Evolutionary conservation across 805 yeast species (phyloP).

Genomic region (Gaillardinia entomophila): DNA sequence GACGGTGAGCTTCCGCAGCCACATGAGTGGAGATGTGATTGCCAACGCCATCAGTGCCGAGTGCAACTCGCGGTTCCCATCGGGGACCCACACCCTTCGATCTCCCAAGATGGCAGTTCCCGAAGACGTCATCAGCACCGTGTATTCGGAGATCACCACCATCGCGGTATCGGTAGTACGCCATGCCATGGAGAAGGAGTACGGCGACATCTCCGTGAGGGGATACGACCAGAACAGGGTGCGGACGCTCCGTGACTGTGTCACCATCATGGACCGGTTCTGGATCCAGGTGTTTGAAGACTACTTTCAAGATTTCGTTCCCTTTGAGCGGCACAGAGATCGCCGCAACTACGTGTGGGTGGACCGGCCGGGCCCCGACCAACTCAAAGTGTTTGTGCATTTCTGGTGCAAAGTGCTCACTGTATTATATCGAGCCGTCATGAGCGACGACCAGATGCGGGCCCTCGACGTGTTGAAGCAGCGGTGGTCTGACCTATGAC

Average conservation of each 20-base stretch:
- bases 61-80: no score
- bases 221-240: conserved; percentile 39
- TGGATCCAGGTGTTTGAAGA: conserved; percentile 56
- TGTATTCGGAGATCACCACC: conserved; percentile 37
- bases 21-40: conserved; percentile 41
- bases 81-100: no score
- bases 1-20: conserved; percentile 51
- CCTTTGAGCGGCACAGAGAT: conserved; percentile 14
- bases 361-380: conserved; percentile 1
- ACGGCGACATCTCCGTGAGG: conserved; percentile 45
- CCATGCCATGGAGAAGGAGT: conserved; percentile 45
- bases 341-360: no score
- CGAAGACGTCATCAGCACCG: conserved; percentile 9
- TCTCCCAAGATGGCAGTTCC: no score
- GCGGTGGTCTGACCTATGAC: conserved; percentile 9
- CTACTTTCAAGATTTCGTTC: conserved; percentile 27
- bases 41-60: conserved; percentile 38
- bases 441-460: conserved; percentile 18
- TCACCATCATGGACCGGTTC: conserved; percentile 34
- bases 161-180: conserved; percentile 44
- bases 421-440: conserved; percentile 32
- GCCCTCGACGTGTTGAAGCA: conserved; percentile 12
- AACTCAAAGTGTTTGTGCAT: conserved; percentile 33
- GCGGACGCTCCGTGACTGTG: conserved; percentile 37
- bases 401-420: conserved; percentile 49